phyloP scores from a whole-genome alignment of 495 filamentous ascomycete species.

The Bacidia gigantensis region DNA sequence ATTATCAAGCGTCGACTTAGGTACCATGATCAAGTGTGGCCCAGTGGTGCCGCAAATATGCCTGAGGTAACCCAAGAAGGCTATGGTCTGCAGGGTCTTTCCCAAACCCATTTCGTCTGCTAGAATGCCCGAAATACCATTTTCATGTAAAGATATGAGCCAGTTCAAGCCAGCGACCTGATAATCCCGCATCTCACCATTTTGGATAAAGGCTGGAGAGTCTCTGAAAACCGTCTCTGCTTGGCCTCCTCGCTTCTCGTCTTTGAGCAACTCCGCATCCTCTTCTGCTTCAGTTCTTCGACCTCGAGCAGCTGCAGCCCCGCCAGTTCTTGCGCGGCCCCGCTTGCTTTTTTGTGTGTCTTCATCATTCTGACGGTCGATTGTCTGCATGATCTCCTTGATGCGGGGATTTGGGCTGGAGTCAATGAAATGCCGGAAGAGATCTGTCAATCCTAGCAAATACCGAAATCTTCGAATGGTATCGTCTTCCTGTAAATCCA shows the following conservation, averaged over 20 bases:
- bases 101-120: slow-evolving; percentile 97
- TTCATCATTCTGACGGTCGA: slow-evolving; percentile 81
- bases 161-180: slow-evolving; percentile 91
- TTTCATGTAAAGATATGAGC: slow-evolving; percentile 97
- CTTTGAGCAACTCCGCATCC: slow-evolving; percentile 85
- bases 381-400: slow-evolving; percentile 81
- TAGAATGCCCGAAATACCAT: slow-evolving; percentile 94
- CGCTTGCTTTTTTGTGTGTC: slow-evolving; percentile 56
- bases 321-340: slow-evolving; percentile 62
- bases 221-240: slow-evolving; percentile 85
- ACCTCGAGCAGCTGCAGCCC: slow-evolving; percentile 65
- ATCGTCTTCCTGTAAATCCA: slow-evolving; percentile 64
- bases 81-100: slow-evolving; percentile 81
- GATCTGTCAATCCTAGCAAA: slow-evolving; percentile 85
- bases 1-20: slow-evolving; percentile 96
- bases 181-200: slow-evolving; percentile 85
- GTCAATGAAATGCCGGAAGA: slow-evolving; percentile 99
- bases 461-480: slow-evolving; percentile 91
- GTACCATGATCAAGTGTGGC: slow-evolving; percentile 87
- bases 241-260: slow-evolving; percentile 75
- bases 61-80: slow-evolving; percentile 89
- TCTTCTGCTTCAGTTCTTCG: slow-evolving; percentile 94
- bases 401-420: slow-evolving; percentile 87
- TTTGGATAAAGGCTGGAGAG: slow-evolving; percentile 77
- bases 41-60: slow-evolving; percentile 77